Conservation (phyloP, 2,329 filamentous ascomycete genomes). For the Aspergillus spinulosporus region DNA sequence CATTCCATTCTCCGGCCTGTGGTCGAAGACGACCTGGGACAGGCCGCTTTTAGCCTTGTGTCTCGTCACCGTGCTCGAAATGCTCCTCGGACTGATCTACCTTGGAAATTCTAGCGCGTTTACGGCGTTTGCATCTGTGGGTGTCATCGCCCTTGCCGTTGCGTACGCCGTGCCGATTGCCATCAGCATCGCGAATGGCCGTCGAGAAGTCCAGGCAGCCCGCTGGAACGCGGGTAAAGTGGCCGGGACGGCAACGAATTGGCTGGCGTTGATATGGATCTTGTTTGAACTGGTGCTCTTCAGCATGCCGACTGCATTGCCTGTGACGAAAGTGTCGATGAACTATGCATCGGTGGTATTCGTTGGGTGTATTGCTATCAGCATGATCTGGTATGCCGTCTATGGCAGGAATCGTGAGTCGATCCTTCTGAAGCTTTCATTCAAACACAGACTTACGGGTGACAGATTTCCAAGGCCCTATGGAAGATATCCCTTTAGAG, state of each 20-base stretch:
- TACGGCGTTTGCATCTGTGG: conserved; percentile 54
- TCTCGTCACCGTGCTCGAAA: conserved; percentile 48
- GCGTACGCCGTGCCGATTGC: conserved; percentile 59
- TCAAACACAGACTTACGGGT: too few relatives aligned
- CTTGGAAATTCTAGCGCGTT: conserved; percentile 51
- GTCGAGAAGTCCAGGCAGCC: conserved; percentile 48
- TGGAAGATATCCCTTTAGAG: too few relatives aligned
- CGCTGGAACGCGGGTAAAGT: conserved; percentile 49
- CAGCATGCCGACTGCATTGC: conserved; percentile 54
- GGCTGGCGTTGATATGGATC: conserved; percentile 54
- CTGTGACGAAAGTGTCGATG: conserved; percentile 54
- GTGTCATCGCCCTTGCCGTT: conserved; percentile 57
- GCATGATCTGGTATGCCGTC: too few relatives aligned
- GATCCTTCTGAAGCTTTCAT: too few relatives aligned
- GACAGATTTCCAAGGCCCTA: too few relatives aligned
- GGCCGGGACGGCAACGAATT: conserved; percentile 50
- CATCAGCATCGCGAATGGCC: conserved; percentile 51
- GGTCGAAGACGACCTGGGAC: conserved; percentile 15
- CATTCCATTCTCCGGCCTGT: conserved; percentile 30
- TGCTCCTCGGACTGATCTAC: conserved; percentile 53
- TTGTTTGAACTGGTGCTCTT: conserved; percentile 56
- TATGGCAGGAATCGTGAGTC: too few relatives aligned
- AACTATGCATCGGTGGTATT: conserved; percentile 63
- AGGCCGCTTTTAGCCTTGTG: conserved; percentile 29
- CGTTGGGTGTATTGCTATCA: conserved; percentile 26